Conservation (phyloP, 2,329 filamentous ascomycete genomes). For the Venturia pyrina region DNA sequence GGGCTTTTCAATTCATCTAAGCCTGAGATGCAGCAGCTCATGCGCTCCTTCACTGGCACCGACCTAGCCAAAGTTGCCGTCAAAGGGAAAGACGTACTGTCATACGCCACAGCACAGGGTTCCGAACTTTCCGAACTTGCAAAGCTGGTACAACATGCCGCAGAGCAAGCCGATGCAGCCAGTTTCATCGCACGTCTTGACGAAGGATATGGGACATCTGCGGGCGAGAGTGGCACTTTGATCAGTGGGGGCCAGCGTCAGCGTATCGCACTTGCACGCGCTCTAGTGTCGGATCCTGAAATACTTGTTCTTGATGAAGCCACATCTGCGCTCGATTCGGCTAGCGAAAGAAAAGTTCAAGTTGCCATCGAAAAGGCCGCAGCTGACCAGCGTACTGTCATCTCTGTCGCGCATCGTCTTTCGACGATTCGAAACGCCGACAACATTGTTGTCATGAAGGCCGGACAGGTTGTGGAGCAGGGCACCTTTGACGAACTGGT, state of each 20-base stretch:
- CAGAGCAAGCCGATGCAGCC: slow-evolving; percentile 56
- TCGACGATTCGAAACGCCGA: slow-evolving; percentile 27
- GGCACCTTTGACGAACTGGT: slow-evolving; percentile 26
- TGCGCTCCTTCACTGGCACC: slow-evolving; percentile 33
- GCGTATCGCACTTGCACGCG: slow-evolving; percentile 47
- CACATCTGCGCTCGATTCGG: slow-evolving; percentile 50
- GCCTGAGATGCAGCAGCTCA: slow-evolving; percentile 29
- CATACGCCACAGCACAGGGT: slow-evolving; percentile 34
- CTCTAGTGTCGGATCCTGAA: slow-evolving; percentile 45
- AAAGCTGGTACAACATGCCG: slow-evolving; percentile 34
- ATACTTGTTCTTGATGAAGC: slow-evolving; percentile 54
- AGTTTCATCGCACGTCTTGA: slow-evolving; percentile 67
- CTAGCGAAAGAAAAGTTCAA: slow-evolving; percentile 47
- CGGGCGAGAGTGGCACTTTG: slow-evolving; percentile 65
- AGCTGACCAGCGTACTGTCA: slow-evolving; percentile 25
- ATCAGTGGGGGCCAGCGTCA: slow-evolving; percentile 55
- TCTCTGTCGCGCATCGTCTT: slow-evolving; percentile 29
- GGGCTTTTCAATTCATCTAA: slow-evolving; percentile 45
- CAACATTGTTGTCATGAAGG: slow-evolving; percentile 30
- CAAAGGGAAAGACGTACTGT: slow-evolving; percentile 18
- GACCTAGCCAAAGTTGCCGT: slow-evolving; percentile 28
- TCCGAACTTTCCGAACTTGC: slow-evolving; percentile 35
- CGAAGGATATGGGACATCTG: slow-evolving; percentile 57
- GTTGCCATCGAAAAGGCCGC: slow-evolving; percentile 24
- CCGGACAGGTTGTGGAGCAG: slow-evolving; percentile 27